Evolutionary conservation across 2,329 filamentous ascomycete species (phyloP).

Genomic region (Exophiala bonariae): DNA sequence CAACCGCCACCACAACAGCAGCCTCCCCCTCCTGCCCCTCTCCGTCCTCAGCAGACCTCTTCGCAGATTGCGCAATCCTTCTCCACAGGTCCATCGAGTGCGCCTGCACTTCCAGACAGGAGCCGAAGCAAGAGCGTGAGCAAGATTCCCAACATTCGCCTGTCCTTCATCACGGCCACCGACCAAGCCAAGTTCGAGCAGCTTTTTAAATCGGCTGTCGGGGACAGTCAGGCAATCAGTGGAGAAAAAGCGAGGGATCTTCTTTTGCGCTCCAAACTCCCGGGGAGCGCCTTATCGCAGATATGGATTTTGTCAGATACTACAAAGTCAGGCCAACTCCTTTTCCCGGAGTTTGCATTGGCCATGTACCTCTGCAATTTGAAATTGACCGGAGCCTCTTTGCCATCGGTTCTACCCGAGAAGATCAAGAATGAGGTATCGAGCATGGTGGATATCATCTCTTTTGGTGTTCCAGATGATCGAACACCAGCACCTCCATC

Average conservation of each 20-base stretch:
- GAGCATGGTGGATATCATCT: slow-evolving; percentile 99
- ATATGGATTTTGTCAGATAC: slow-evolving; percentile 97
- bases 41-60: slow-evolving; percentile 61
- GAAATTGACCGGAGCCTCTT: slow-evolving; percentile 79
- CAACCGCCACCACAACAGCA: slow-evolving; percentile 44
- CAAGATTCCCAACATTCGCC: slow-evolving; percentile 84
- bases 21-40: slow-evolving; percentile 45
- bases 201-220: slow-evolving; percentile 91
- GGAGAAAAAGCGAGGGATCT: slow-evolving; percentile 90
- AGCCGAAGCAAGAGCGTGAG: slow-evolving; percentile 60
- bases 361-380: slow-evolving; percentile 99
- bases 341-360: slow-evolving; percentile 96
- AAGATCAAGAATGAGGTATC: slow-evolving; percentile 94
- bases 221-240: slow-evolving; percentile 79
- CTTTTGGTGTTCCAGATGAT: slow-evolving; percentile 84
- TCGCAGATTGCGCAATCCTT: slow-evolving; percentile 66
- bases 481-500: slow-evolving; percentile 47
- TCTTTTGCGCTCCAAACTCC: slow-evolving; percentile 80
- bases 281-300: slow-evolving; percentile 83
- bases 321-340: slow-evolving; percentile 90
- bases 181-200: slow-evolving; percentile 98
- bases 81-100: slow-evolving; percentile 47
- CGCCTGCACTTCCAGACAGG: slow-evolving; percentile 62
- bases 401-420: slow-evolving; percentile 76
- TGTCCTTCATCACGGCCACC: slow-evolving; percentile 93